Base-by-base conservation (phyloP, 2,329 filamentous ascomycete genomes). In the Fonsecaea multimorphosa region DNA sequence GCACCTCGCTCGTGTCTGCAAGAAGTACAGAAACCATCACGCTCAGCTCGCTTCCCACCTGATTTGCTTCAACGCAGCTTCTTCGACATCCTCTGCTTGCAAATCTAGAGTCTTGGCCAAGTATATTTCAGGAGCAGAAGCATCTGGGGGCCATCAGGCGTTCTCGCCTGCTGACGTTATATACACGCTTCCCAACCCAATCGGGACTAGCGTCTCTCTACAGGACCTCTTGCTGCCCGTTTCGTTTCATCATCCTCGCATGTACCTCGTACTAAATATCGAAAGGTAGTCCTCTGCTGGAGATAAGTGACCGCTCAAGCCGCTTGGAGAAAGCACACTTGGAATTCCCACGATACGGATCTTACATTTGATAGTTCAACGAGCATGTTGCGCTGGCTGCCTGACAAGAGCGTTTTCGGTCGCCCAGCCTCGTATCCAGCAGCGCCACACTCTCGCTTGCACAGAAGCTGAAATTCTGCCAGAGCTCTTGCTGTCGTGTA, bases 381-480 rank as follows among this genome's bases (percentile, higher is more conserved):
- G 3, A 24, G 19, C 19, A 24, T 24, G 19, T 24, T 49, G 4
- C 44, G 11, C 27, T 44, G 38, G 56, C 22, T 24, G 56, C 56
- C 56, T 49, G 8, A 32, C 24, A 3, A 38, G 36, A 38, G n/a
- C 44, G 14, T 22, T 44, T 44, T 22, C n/a, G n/a, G n/a, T 31
- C 31, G 31, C 58, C 58, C 58, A 61, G 58, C 58, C 58, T 61
- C 58, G 58, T 61, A 38, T 53, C 32, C 44, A 53, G 40, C 58
- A 22, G 58, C 58, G 58, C 58, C 44, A 61, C 46, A 7, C 46
- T 31, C n/a, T 46, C 24, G 38, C 58, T 32, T 38, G 58, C 4
- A 16, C 58, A 36, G n/a, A 3, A 58, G 56, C 56, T 58, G 56
- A 58, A 24, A 9, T 16, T 49, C 56, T 34, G 27, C 27, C 9